Evolutionary conservation across 257 asterid genomes (phyloP).

Genomic region (Sherardia arvensis): DNA sequence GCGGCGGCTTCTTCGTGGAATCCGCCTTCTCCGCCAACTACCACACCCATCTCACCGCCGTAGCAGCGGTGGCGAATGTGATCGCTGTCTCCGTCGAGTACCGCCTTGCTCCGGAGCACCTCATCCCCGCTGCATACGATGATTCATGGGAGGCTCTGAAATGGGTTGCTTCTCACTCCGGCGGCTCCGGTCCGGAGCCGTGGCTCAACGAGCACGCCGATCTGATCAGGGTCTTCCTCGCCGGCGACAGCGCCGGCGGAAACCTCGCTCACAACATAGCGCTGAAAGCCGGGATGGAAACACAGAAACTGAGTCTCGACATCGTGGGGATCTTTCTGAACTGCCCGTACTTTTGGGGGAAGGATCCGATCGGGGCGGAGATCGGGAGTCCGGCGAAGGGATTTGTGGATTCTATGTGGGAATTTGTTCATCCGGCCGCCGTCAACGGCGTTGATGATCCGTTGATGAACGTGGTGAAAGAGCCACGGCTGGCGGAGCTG

Average conservation of each 20-base stretch:
- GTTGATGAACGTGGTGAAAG: neutral
- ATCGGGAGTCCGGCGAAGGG: neutral
- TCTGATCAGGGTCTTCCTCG: constrained; percentile 31
- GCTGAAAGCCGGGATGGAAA: constrained; percentile 28
- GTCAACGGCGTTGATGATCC: neutral
- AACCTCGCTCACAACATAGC: constrained; percentile 42
- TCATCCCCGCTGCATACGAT: constrained; percentile 38
- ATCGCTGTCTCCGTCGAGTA: constrained; percentile 43
- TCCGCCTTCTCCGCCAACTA: constrained; percentile 36
- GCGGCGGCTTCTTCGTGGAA: constrained; percentile 39
- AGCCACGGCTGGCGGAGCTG: neutral
- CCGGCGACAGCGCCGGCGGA: constrained; percentile 70
- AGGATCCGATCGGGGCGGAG: constrained; percentile 38
- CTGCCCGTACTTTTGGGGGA: constrained; percentile 57
- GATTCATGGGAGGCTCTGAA: constrained; percentile 53
- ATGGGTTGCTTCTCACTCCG: constrained; percentile 47
- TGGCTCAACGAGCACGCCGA: constrained; percentile 45
- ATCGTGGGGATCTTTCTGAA: constrained; percentile 37
- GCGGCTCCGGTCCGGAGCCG: constrained; percentile 19
- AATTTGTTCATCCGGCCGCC: constrained; percentile 25
- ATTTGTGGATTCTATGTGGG: constrained; percentile 29
- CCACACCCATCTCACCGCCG: constrained; percentile 22
- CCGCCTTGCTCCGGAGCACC: constrained; percentile 62
- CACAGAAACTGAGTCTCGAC: neutral
- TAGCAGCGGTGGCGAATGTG: constrained; percentile 33